Conservation (phyloP, 1,284 basidiomycete genomes). For the Fistulinella cinereoalba region DNA sequence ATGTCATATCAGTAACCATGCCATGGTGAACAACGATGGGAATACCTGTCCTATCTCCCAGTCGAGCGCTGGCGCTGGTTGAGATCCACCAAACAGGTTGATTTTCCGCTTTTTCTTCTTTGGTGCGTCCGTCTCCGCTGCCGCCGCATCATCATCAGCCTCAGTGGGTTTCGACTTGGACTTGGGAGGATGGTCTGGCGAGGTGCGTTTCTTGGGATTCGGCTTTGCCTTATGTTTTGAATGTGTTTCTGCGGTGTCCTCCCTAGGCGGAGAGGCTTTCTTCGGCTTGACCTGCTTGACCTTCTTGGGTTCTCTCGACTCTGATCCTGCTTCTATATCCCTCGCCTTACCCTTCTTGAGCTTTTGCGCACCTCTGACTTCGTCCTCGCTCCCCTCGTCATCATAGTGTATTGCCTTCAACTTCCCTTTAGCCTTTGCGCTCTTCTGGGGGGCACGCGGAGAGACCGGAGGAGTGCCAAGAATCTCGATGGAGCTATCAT, state of each 20-base stretch:
- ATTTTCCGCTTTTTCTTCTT: slow-evolving; percentile 63
- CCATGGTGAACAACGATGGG: neutral
- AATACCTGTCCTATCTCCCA: slow-evolving; percentile 41
- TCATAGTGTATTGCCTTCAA: slow-evolving; percentile 15
- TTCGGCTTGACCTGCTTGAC: slow-evolving; percentile 19
- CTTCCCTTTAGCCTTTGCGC: slow-evolving; percentile 30
- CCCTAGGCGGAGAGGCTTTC: slow-evolving; percentile 19
- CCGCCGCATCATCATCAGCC: slow-evolving; percentile 13
- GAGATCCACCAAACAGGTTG: slow-evolving; percentile 48
- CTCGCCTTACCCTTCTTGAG: slow-evolving; percentile 24
- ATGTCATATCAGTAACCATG: slow-evolving; percentile 1
- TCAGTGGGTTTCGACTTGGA: slow-evolving; percentile 14
- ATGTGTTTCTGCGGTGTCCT: slow-evolving; percentile 12
- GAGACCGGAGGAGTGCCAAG: slow-evolving; percentile 11
- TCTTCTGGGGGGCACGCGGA: slow-evolving; percentile 8
- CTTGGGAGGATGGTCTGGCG: slow-evolving; percentile 17
- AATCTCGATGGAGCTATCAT: slow-evolving; percentile 34
- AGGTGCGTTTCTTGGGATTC: slow-evolving; percentile 20
- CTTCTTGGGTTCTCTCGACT: slow-evolving; percentile 28
- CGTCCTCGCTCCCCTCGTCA: slow-evolving; percentile 6
- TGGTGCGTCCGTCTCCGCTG: slow-evolving; percentile 26
- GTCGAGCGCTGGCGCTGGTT: slow-evolving; percentile 41
- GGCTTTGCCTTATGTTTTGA: slow-evolving; percentile 24
- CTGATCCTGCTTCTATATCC: slow-evolving; percentile 33
- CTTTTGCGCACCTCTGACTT: slow-evolving; percentile 10